These are phyloP conservation scores for Spizellomyces sp. DNA, from an alignment of 192 early-diverging fungal genomes.

Conservation along the genomic window DNA sequence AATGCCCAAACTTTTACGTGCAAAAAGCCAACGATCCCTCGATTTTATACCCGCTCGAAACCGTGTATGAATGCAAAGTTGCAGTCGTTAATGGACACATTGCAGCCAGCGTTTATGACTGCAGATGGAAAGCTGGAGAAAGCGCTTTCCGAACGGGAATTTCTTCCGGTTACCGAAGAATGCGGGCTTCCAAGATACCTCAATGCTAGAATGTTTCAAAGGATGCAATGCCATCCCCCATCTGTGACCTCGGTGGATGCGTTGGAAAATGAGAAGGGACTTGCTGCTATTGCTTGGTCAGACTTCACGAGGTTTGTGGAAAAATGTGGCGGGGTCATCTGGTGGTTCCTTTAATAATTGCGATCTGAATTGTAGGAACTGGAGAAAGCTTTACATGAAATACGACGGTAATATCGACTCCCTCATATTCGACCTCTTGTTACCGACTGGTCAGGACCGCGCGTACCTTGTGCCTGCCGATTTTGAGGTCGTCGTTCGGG, in stretches of 20 bases:
- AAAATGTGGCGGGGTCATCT: not conserved
- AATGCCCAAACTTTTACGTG: too few species aligned
- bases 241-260: too few species aligned
- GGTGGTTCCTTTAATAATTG: not conserved
- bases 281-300: constrained; percentile 1
- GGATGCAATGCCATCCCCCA: not conserved
- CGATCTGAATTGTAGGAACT: not conserved
- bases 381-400: not conserved
- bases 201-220: constrained; percentile 1
- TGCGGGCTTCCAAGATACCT: constrained; percentile 10
- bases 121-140: too few species aligned
- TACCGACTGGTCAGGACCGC: not conserved
- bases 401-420: constrained; percentile 5
- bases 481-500: constrained; percentile 66
- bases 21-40: not conserved
- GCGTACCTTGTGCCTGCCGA: constrained; percentile 61
- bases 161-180: not conserved
- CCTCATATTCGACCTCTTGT: not conserved
- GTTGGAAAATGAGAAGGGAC: too few species aligned
- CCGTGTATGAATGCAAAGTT: not conserved
- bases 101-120: not conserved
- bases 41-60: not conserved
- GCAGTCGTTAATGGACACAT: not conserved
- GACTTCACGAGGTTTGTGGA: constrained; percentile 4
- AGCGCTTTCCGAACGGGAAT: not conserved